Base-by-base conservation (phyloP, 179 eudicot genomes). In the Monotropa hypopitys region DNA sequence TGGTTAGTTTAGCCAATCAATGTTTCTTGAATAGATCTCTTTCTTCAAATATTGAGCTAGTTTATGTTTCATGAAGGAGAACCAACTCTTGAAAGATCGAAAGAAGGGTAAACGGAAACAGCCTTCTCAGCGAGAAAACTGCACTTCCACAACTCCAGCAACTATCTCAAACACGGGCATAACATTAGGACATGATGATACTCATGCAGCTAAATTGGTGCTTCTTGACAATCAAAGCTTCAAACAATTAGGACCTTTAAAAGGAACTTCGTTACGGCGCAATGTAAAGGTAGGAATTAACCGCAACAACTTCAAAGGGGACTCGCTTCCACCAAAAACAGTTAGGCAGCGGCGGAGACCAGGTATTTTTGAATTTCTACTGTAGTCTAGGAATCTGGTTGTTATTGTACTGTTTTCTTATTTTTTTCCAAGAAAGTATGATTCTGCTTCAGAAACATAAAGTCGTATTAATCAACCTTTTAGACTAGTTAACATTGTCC, bases 21-120 rank as follows among this genome's bases (percentile, higher is more conserved):
- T 67, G 46, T 57, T 72, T n/a, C 61, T 66, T 45, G 45, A 56
- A 13, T 21, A 5, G n/a, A 62, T 47, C 76, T 7, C 77, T 61
- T 35, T 62, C 62, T 79, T 70, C 73, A 79, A 77, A 28, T 74
- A 70, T 59, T 59, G 23, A 57, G 76, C 79, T 84, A 5, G 11
- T 73, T 66, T 49, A 38, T 66, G 72, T 81, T 79, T 66, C 76
- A 43, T 93, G 84, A 70, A 95, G 99, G 99, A 86, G 77, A 91
- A 87, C 84, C 99, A 95, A 88, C 94, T 95, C 54, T 75, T 86
- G 76, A 95, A 90, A 82, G 99, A 95, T 78, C 87, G 94, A 72
- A 91, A 88, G 67, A 95, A 89, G 87, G 84, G 80, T 74, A 86
- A 80, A 73, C 90, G 85, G 78, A 93, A 87, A 78, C 85, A 88